Base-by-base conservation (phyloP, 371 early-diverging fungal species). In the Mucor piriformis region DNA sequence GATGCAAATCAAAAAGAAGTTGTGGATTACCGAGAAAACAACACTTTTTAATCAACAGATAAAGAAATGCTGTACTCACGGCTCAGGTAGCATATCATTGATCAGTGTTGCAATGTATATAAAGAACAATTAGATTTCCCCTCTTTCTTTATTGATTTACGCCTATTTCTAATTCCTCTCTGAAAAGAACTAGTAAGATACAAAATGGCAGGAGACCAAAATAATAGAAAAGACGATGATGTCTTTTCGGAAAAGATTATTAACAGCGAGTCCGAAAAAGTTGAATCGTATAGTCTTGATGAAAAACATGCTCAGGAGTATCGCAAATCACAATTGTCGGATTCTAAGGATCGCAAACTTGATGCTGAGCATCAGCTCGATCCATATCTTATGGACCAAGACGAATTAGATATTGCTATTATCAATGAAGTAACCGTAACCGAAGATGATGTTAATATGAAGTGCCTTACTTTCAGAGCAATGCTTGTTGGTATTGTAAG, bases 371-470 rank as follows among this genome's bases (percentile, higher is more conserved):
- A 54, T 16, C 43, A 43, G 6, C 3, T 16, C 8, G 8, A 16
- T 21, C 21, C 18, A 0, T 52, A 32, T 23, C 13, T 49, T 37
- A 23, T 23, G 27, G 38, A 48, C 32, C 33, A 54, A 33, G 48
- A 62, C 27, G 69, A 65, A 0, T 34, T 61, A 3, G 66, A 64
- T 47, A 65, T 69, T 49, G 57, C 60, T n/a, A 60, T 75, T 44
- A 67, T 75, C 8, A 75, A 75, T 50, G 73, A 72, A 33, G 37
- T 75, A 2, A 54, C 73, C 3, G 24, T 63, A 12, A 67, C 67
- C 49, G 76, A 75, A 37, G 76, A 75, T 50, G 70, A 75, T 59
- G 44, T 72, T 6, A 67, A 49, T 15, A 25, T 69, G 11, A 63
- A 44, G 13, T 35, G 50, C 10, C 37, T 75, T 23, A 70, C 72